These are phyloP conservation scores for Coelastrella sp. DNA, from an alignment of 139 green algal species.

Conservation along the genomic window DNA sequence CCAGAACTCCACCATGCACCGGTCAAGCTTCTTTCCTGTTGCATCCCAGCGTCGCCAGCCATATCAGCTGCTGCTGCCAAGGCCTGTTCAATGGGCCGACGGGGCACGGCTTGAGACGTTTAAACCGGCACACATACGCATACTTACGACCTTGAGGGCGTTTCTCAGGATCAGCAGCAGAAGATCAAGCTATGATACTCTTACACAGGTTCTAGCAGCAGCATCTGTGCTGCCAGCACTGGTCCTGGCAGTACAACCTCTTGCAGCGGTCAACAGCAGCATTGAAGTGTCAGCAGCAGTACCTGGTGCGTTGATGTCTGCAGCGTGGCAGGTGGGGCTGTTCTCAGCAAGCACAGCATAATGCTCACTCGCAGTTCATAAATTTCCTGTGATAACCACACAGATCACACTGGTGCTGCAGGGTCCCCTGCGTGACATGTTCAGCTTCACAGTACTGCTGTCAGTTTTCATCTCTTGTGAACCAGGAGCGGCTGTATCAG, in stretches of 20 bases:
- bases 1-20: too few species aligned
- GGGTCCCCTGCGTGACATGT: conserved; percentile 47
- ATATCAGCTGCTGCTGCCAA: too few species aligned
- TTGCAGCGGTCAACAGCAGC: not conserved
- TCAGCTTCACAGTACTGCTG: conserved; percentile 51
- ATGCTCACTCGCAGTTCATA: not conserved
- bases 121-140: not conserved
- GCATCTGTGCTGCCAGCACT: conserved; percentile 30
- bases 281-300: not conserved
- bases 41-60: too few species aligned
- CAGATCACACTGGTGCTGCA: not conserved
- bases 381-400: not conserved
- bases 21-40: too few species aligned
- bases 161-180: not conserved
- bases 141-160: not conserved
- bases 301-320: not conserved
- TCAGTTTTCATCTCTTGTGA: conserved; percentile 42
- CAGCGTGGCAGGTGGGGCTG: not conserved
- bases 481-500: conserved; percentile 24
- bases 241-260: conserved; percentile 16
- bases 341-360: not conserved
- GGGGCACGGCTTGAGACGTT: not conserved
- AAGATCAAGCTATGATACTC: not conserved
- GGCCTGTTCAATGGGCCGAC: too few species aligned
- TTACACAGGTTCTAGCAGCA: not conserved